Conservation (phyloP, 2,329 filamentous ascomycete species). For the Paraconiothyrium sp. region DNA sequence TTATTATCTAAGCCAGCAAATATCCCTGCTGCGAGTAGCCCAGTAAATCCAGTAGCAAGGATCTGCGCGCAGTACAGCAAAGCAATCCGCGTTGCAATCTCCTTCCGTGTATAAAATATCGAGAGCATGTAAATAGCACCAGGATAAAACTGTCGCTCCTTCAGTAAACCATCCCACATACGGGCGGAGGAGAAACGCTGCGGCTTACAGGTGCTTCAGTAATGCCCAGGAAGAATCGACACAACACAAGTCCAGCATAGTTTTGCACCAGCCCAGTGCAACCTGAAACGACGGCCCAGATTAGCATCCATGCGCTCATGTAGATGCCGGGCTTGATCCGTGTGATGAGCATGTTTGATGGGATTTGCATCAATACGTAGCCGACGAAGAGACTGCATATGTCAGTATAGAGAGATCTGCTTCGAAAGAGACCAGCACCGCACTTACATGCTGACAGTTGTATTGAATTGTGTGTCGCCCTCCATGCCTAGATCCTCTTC, state of each 20-base stretch:
- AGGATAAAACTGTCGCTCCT: conserved; percentile 31
- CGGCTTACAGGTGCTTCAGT: conserved; percentile 48
- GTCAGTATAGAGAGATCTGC: too few species aligned
- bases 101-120: conserved; percentile 50
- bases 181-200: too few species aligned
- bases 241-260: conserved; percentile 55
- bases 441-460: conserved; percentile 30
- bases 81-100: conserved; percentile 62
- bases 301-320: conserved; percentile 46
- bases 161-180: too few species aligned
- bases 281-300: conserved; percentile 55
- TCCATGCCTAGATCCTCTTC: conserved; percentile 61
- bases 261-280: conserved; percentile 55
- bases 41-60: conserved; percentile 54
- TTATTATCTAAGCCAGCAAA: conserved; percentile 38
- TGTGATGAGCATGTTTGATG: conserved; percentile 50
- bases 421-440: too few species aligned
- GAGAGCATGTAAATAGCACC: conserved; percentile 50
- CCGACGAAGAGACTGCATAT: conserved; percentile 32
- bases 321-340: conserved; percentile 37
- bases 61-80: conserved; percentile 53
- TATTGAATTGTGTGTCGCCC: conserved; percentile 33
- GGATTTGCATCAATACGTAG: conserved; percentile 48
- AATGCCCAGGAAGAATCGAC: conserved; percentile 56
- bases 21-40: conserved; percentile 53